Evolutionary conservation across 306 rosid genomes (phyloP).

Genomic region (Dalbergia cultrata): DNA sequence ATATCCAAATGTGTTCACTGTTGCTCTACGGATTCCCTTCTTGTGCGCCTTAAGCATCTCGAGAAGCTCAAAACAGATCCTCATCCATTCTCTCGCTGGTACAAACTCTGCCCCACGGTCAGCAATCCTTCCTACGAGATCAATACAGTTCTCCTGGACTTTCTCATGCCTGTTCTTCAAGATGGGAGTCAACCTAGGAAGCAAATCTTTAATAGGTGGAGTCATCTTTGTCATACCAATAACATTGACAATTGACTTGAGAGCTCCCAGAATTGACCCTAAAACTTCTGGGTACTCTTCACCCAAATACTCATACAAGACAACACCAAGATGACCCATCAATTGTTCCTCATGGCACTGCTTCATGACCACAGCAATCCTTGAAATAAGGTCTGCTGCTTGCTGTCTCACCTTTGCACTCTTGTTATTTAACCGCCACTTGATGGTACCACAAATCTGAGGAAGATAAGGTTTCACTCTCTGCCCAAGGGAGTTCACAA

Average conservation of each 20-base stretch:
- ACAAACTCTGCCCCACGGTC: constrained; percentile 99
- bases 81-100: constrained; percentile 98
- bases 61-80: constrained; percentile 96
- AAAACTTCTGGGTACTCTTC: constrained; percentile 97
- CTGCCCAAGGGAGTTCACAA: constrained; percentile 95
- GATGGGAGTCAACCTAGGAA: constrained; percentile 94
- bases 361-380: constrained; percentile 97
- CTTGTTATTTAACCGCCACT: constrained; percentile 97
- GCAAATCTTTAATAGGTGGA: constrained; percentile 95
- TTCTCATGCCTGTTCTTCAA: constrained; percentile 96
- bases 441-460: constrained; percentile 97
- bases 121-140: constrained; percentile 95
- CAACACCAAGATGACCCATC: constrained; percentile 99
- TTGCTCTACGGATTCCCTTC: constrained; percentile 93
- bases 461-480: constrained; percentile 95
- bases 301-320: constrained; percentile 92
- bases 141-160: constrained; percentile 97
- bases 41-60: constrained; percentile 99
- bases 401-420: constrained; percentile 97
- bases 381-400: constrained; percentile 95
- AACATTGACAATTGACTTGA: constrained; percentile 95
- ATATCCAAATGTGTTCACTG: constrained; percentile 90
- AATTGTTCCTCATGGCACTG: constrained; percentile 97
- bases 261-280: constrained; percentile 94
- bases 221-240: constrained; percentile 99